These are phyloP conservation scores for Cryptomeria japonica DNA, from an alignment of 75 land plant species.

Conservation along the genomic window DNA sequence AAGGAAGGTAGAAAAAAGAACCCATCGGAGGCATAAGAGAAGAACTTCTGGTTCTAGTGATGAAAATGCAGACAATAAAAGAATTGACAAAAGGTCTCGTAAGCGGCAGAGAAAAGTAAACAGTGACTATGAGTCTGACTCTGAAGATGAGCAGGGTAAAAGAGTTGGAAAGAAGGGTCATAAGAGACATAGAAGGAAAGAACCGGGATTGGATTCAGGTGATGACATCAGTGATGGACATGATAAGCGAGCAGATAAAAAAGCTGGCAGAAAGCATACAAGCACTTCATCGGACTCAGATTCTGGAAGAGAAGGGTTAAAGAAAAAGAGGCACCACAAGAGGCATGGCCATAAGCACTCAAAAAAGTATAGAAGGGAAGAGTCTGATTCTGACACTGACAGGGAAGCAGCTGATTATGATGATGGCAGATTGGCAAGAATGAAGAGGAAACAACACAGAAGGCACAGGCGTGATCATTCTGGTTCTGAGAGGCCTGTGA, in stretches of 20 bases:
- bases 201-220: slow-evolving; percentile 20
- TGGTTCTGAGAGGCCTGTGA: slow-evolving; percentile 1
- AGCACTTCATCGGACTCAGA: slow-evolving; percentile 15
- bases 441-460: slow-evolving; percentile 15
- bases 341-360: neutral
- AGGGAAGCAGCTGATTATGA: slow-evolving; percentile 20
- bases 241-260: neutral
- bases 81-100: neutral
- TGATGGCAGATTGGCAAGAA: slow-evolving; percentile 8
- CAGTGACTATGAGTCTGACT: slow-evolving; percentile 12
- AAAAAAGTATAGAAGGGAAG: slow-evolving; percentile 14
- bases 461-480: slow-evolving; percentile 11
- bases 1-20: slow-evolving; percentile 6
- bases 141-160: slow-evolving; percentile 13
- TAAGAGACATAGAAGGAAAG: slow-evolving; percentile 31
- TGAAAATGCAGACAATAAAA: slow-evolving; percentile 1
- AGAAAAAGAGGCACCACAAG: slow-evolving; percentile 30
- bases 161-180: slow-evolving; percentile 20
- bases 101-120: slow-evolving; percentile 10
- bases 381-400: slow-evolving; percentile 12
- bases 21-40: slow-evolving; percentile 9
- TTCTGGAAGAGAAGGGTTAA: slow-evolving; percentile 28
- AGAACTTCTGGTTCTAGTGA: slow-evolving; percentile 17
- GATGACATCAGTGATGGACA: slow-evolving; percentile 33
- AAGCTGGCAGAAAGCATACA: neutral